Conservation (phyloP, 2,329 filamentous ascomycete genomes). For the Neofusicoccum umdonicola region DNA sequence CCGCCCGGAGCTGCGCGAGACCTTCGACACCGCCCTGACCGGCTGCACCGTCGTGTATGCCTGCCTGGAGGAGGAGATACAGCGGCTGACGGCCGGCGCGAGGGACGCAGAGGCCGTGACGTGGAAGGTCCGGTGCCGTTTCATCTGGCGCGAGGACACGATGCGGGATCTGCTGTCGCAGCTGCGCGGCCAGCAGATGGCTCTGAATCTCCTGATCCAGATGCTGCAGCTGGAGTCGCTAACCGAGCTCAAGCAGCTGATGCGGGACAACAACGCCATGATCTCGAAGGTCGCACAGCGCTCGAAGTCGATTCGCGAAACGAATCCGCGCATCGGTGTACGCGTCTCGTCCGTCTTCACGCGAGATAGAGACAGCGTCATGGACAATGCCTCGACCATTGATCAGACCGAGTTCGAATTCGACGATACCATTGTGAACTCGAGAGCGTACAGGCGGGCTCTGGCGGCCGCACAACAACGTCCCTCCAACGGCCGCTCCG, state of each 20-base stretch:
- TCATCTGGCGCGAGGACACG: constrained; percentile 32
- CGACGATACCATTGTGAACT: constrained; percentile 33
- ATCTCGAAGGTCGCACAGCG: constrained; percentile 29
- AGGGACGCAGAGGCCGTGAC: constrained; percentile 24
- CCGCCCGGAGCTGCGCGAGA: constrained; percentile 31
- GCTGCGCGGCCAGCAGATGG: constrained; percentile 34
- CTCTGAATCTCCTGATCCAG: constrained; percentile 32
- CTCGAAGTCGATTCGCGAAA: constrained; percentile 27
- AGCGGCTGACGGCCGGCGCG: constrained; percentile 25
- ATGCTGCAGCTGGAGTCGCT: constrained; percentile 37
- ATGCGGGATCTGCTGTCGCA: constrained; percentile 35
- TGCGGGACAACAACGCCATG: constrained; percentile 29
- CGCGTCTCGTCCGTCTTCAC: constrained; percentile 29
- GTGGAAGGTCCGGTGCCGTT: constrained; percentile 28
- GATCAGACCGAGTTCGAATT: constrained; percentile 30
- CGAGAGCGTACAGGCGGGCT: constrained; percentile 31
- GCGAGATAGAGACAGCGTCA: constrained; percentile 13
- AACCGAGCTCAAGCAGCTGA: constrained; percentile 30
- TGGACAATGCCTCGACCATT: constrained; percentile 23
- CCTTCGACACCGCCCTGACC: constrained; percentile 33
- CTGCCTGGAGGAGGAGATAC: constrained; percentile 33
- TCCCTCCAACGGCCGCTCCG: background rate
- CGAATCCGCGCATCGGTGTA: constrained; percentile 26
- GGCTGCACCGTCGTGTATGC: constrained; percentile 34
- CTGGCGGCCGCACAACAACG: constrained; percentile 23